These are phyloP conservation scores for Beauveria pseudobassiana DNA, from an alignment of 2,329 filamentous ascomycete genomes.

Conservation along the genomic window DNA sequence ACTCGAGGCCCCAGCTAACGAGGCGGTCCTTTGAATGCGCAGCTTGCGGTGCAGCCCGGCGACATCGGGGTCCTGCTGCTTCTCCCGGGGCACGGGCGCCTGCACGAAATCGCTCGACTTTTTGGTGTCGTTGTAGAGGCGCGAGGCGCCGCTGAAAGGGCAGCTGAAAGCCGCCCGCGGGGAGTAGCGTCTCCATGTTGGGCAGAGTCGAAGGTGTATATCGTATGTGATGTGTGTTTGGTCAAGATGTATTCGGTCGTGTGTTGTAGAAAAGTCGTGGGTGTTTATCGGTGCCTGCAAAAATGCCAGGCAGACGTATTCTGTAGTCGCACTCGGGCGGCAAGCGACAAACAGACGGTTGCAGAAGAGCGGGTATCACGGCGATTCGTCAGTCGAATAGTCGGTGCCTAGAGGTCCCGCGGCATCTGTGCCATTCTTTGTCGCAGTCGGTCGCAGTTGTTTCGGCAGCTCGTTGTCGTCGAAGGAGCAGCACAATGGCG, in stretches of 20 bases:
- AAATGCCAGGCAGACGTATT: neutral
- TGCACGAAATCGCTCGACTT: constrained; percentile 68
- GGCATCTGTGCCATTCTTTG: neutral
- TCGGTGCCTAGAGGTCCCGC: constrained; percentile 1
- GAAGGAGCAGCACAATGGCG: neutral
- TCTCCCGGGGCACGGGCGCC: constrained; percentile 52
- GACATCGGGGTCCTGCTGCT: constrained; percentile 55
- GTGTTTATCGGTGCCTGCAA: neutral
- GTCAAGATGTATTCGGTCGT: neutral
- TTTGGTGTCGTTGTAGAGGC: constrained; percentile 76
- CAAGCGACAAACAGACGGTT: neutral
- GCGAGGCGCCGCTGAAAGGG: constrained; percentile 56
- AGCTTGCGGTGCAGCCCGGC: constrained; percentile 67
- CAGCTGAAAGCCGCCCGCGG: constrained; percentile 44
- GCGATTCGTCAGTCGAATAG: neutral
- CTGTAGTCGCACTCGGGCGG: neutral
- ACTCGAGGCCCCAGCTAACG: constrained; percentile 73
- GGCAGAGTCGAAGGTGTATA: neutral
- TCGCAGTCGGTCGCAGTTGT: neutral
- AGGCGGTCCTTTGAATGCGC: constrained; percentile 70
- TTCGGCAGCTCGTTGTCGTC: neutral
- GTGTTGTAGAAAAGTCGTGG: neutral
- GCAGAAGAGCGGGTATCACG: neutral
- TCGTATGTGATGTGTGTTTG: neutral
- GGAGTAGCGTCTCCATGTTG: constrained; percentile 44